Percentiles rank a stretch among this genome's conserved stretches.
phyloP scores from a whole-genome alignment of 441 rosid species.

The Brassica hybrid region DNA sequence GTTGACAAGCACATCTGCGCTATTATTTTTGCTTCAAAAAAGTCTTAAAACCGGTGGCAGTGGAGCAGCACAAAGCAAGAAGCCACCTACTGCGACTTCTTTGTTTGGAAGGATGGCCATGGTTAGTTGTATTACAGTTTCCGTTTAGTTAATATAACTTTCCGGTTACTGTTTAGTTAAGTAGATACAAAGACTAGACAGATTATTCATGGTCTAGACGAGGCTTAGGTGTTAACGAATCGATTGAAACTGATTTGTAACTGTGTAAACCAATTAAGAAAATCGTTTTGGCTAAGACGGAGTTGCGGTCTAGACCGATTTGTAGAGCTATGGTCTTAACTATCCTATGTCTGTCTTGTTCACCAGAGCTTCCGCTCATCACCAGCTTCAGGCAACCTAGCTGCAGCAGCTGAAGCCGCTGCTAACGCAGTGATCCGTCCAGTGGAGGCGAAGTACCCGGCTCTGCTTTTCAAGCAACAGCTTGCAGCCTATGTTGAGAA shows the following conservation, averaged over 20 bases:
- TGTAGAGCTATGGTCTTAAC: too few species aligned
- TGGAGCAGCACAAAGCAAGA: conserved; percentile 70
- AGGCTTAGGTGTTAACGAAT: too few species aligned
- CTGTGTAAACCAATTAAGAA: too few species aligned
- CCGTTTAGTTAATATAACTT: not conserved
- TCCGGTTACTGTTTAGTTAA: not conserved
- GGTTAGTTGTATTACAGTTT: conserved; percentile 53
- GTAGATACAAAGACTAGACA: too few species aligned
- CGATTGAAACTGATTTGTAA: too few species aligned
- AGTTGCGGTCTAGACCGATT: too few species aligned
- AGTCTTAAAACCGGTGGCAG: conserved; percentile 73
- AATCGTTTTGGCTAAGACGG: too few species aligned
- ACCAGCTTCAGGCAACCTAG: conserved; percentile 75
- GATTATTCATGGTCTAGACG: too few species aligned
- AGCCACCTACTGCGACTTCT: conserved; percentile 79
- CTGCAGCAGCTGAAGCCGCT: conserved; percentile 82
- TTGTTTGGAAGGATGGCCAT: conserved; percentile 96
- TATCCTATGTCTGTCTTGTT: not conserved
- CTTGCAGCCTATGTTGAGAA: conserved; percentile 98
- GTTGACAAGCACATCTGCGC: conserved; percentile 88
- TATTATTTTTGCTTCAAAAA: conserved; percentile 89
- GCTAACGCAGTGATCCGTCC: conserved; percentile 74
- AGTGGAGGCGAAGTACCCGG: conserved; percentile 98
- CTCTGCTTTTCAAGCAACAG: conserved; percentile 98
- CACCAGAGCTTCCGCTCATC: conserved; percentile 92